Evolutionary conservation across 164 flowering plant species (phyloP), one percentile per base, ranked within the genome.

Genomic region (Liriodendron chinense): DNA sequence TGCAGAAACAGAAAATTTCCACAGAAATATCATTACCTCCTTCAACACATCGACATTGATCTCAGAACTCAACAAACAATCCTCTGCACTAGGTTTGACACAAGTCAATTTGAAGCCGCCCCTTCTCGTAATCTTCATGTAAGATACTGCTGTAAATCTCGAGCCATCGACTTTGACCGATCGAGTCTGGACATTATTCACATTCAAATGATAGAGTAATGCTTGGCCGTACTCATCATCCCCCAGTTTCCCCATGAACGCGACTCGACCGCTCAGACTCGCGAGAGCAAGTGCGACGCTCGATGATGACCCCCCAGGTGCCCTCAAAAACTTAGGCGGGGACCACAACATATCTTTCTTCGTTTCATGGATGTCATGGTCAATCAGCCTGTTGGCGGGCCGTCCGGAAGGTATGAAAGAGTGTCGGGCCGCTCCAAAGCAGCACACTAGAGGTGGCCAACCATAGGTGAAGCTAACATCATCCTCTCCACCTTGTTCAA

Each of bases 381-480:
- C 87, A 47, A 94, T 68, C 50, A 94, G 89, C 72, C 98, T 86
- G 82, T 92, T 90, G 47, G 98, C 89, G 50, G 88, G 96, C 82
- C 92, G 86, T 69, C 94, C 99, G 16, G 96, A 89, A 3, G 97
- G 97, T 66, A 96, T 79, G 83, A 96, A 96, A 34, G 89, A 88
- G 83, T 91, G 90, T 70, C 89, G 95, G 65, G 92, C 91, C 49
- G 96, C 87, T 78, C 99, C 99, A 82, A 92, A 94, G 87, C 97
- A 96, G 82, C 97, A 94, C 71, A 96, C 94, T 47, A 94, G 92
- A 66, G 97, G 97, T 73, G 99, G 97, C 96, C 94, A 96, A 43
- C 88, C 87, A 76, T 91, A 89, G 2, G 94, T 83, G 75, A 76
- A 82, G 80, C 94, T 90, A 72, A 91, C 84, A 80, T 90, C 97